Evolutionary conservation across 345 rosid genomes (phyloP), one percentile per base, ranked within the genome.

Genomic region (Linum trigynum): DNA sequence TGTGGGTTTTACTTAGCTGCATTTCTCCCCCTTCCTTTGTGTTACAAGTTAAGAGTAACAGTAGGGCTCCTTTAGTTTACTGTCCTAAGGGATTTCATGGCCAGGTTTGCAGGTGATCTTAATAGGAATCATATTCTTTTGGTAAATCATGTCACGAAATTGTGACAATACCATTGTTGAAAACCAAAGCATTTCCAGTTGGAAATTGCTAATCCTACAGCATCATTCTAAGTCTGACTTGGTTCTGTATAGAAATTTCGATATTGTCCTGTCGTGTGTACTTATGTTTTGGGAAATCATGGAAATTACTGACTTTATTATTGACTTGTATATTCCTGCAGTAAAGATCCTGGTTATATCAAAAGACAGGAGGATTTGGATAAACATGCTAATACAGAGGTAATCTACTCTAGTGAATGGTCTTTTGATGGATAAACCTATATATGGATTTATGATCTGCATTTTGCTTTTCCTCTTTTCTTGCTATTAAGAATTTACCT

Each of bases 261-360:
- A 23, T 23, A 23, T 23, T 23, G 32, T 23, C 32, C 32, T 23
- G 32, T 23, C 32, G 32, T 23, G 32, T 23, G 32, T 17, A 67
- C 17, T 45, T 56, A 43, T 12, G 14, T 53, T 38, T 9, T 14
- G 38, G 15, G 51, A 62, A 23, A 23, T 23, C 32, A 23, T 23
- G 32, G 32, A 23, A 23, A 10, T 41, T 66, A 15, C 57, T 65
- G 55, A 38, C 41, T 37, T 69, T 50, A 66, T 70, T 38, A 15
- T 62, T 61, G 64, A 50, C 69, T 60, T 56, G 36, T 38, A 60
- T 50, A 68, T 76, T 55, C 56, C 56, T 90, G 80, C 92, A 88
- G 97, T 45, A 85, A 82, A 78, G 96, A 94, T 77, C 97, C 99
- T 2, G 97, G 97, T 57, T 90, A 70, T 69, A 74, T 90, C 36